Base-by-base conservation (phyloP, 176 grass and related monocot genomes). In the Aechmea fasciata region DNA sequence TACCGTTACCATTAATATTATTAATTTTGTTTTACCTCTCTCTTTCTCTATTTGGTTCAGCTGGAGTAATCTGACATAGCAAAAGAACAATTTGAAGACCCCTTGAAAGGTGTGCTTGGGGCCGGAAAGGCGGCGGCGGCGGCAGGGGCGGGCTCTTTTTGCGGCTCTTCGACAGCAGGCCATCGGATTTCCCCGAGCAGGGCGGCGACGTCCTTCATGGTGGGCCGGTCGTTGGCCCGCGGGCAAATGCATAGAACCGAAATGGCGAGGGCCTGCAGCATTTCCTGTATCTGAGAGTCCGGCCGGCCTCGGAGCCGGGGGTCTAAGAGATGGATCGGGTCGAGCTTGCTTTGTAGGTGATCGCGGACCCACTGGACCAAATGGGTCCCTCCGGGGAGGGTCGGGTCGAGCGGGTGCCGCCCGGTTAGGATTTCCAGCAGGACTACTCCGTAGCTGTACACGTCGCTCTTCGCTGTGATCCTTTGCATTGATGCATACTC, bases 381-480 rank as follows among this genome's bases (percentile, higher is more conserved):
- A 73, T 96, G 82, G 2, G 69, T 74, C 20, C 87, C 87, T 1
- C 87, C 87, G 3, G 91, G 91, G 41, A 96, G 69, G 64, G 85
- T 71, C 33, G 91, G 82, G 66, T 96, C 91, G 57, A 96, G 52
- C 9, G 91, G 87, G 69, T 91, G 91, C 68, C 71, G 49, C 14
- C 91, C 91, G 11, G 91, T 91, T 23, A 96, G 71, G 5, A 88
- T 79, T 78, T 97, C 93, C 11, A 97, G 83, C 69, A 87, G 0
- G 59, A 97, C 89, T 25, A 97, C 86, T 9, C 93, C 93, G 52
- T 92, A 97, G 77, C 93, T 97, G 77, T 92, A 97, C 62, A 97
- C 89, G 52, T 97, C 93, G 18, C 87, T 91, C 59, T 96, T 96
- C 75, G 85, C 91, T 0, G 87, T 96, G 47, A 96, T 96, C 52